Evolutionary conservation across 805 yeast species (phyloP), one percentile per base, ranked within the genome.

Genomic region (Zygosaccharomyces lentus): DNA sequence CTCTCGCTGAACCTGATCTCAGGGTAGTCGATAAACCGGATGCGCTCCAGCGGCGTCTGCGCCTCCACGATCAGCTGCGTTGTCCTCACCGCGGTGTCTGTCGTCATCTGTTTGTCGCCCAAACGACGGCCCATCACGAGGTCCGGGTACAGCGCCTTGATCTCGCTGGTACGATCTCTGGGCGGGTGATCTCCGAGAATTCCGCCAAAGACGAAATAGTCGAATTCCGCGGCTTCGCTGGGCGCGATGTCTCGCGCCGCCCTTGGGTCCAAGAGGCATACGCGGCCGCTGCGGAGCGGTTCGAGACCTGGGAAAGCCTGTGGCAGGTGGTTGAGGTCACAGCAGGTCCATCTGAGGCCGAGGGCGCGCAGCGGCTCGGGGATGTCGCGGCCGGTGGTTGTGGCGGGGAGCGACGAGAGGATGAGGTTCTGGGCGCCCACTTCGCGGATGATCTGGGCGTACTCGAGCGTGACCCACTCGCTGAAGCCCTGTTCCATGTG

Each of bases 401-500:
- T 73, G 34, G 64, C 61, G 3, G 95, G 91, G 25, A 90, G 71
- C 1, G 96, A 89, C 0, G 95, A 79, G 52, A 90, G 70, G 32
- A 84, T 70, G 36, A 91, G 71, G 61, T 89, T 87, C 23, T 79
- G 82, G 15, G 72, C 69, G 2, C 97, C 97, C 6, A 91, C 82
- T 50, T 91, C 97, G 45, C 78, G 72, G 39, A 89, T 78, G 48
- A 91, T 90, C 57, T 85, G 87, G 23, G 79, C 68, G 66, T 91
- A 91, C 59, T 91, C 99, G 5, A 93, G 73, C 24, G 78, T 76
- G 35, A 91, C 98, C 99, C 99, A 91, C 54, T 86, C 93, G 53
- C 96, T 87, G 75, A 91, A 88, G 1, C 96, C 98, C 50, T 81
- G 85, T 67, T 91, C 99, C 97, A 91, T 91, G 64, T 91, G 99